Percentiles rank a stretch among this genome's conserved stretches.
phyloP scores from a whole-genome alignment of 495 filamentous ascomycete genomes.

The Xylaria scruposa region DNA sequence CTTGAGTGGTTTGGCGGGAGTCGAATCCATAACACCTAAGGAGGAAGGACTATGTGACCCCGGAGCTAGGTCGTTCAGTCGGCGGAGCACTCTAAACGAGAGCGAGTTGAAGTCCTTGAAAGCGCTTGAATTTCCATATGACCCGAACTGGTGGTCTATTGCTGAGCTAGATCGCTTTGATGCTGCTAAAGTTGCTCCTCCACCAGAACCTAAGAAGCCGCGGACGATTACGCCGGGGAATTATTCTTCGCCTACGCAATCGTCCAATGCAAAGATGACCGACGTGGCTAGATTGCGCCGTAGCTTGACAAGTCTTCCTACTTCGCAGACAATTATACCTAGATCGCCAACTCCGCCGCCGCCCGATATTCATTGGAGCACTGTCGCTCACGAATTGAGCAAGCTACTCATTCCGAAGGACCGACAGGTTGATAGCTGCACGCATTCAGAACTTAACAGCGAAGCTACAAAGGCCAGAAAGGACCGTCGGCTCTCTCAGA shows the following conservation, averaged over 20 bases:
- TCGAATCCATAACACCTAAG: constrained; percentile 48
- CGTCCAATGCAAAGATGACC: constrained; percentile 43
- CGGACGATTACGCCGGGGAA: constrained; percentile 63
- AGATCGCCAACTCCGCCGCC: constrained; percentile 65
- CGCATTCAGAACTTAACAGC: constrained; percentile 74
- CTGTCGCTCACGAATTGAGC: constrained; percentile 78
- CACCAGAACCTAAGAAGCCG: constrained; percentile 57
- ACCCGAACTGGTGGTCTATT: constrained; percentile 80
- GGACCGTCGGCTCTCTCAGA: constrained; percentile 63
- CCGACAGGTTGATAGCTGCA: constrained; percentile 74
- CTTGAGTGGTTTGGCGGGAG: constrained; percentile 74
- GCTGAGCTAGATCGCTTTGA: constrained; percentile 71
- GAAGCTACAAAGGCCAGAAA: constrained; percentile 65
- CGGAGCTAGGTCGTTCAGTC: constrained; percentile 48
- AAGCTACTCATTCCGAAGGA: constrained; percentile 79
- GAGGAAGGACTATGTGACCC: constrained; percentile 47
- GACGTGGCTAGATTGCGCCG: constrained; percentile 40
- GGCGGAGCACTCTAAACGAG: constrained; percentile 41
- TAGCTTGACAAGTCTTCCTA: constrained; percentile 35
- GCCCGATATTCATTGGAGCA: constrained; percentile 83
- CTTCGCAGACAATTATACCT: constrained; percentile 24
- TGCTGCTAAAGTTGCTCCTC: constrained; percentile 55
- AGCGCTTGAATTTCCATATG: constrained; percentile 53
- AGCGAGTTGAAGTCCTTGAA: constrained; percentile 34
- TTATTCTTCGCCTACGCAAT: constrained; percentile 64